Base-by-base conservation (phyloP, 371 early-diverging fungal species). In the Mucor lusitanicus region DNA sequence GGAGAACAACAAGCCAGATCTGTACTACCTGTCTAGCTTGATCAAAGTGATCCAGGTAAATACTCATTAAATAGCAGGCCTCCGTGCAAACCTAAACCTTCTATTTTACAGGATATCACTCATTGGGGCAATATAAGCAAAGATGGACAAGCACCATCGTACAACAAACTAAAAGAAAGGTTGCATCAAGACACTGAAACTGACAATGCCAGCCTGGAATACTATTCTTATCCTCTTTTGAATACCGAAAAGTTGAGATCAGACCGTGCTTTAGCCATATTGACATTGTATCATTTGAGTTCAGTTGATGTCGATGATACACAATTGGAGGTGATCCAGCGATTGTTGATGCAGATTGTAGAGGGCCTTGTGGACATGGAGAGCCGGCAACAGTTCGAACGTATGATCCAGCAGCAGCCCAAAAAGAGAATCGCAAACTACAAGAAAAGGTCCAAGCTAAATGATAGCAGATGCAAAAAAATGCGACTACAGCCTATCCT, bases 311-410 rank as follows among this genome's bases (percentile, higher is more conserved):
- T 33, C 12, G 28, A 63, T 17, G 46, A 54, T 1, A 5, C 21
- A 28, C 48, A 68, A 8, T 32, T 13, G 1, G 32, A 58, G 0
- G 42, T 27, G 7, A 55, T 68, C 19, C 40, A 48, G 2, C 62
- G 58, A 12, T 21, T 70, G 1, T 27, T 61, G 9, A 23, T 66
- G 13, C 58, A 64, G 7, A 61, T 74, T 1, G 39, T 56, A 9
- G 74, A 74, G 37, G 74, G 74, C 15, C 44, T 74, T 5, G 60
- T 63, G 9, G 71, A 67, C 37, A 53, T n/a, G 27, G 37, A 55
- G 4, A 48, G 59, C 12, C 59, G 58, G 33, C 44, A 61, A 27
- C 42, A 61, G 1, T 71, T 70, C 44, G 35, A 63, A 6, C 25
- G 19, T 0, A 59, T 71, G 64, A 0, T 71, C 0, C 21, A 53